phyloP scores from a whole-genome alignment of 1,284 basidiomycete genomes.

The Microstroma glucosiphilum region DNA sequence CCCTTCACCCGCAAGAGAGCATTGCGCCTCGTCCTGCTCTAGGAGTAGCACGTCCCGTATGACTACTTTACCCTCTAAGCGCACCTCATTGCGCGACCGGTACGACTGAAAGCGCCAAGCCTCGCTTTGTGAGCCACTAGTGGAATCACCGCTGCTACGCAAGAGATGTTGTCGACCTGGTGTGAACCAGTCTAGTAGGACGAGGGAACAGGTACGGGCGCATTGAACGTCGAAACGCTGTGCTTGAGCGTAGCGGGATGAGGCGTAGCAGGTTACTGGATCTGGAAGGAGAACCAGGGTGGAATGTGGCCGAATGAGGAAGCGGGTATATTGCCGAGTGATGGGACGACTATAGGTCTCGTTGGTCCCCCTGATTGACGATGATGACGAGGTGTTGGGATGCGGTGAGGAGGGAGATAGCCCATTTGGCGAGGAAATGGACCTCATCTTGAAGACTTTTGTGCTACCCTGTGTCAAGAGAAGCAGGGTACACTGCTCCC shows the following conservation, averaged over 20 bases:
- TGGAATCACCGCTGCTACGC: not conserved
- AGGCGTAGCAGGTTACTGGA: conserved; percentile 44
- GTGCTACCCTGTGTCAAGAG: conserved; percentile 71
- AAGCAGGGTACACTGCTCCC: conserved; percentile 59
- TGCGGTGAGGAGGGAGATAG: not conserved
- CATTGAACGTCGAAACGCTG: conserved; percentile 42
- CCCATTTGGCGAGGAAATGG: not conserved
- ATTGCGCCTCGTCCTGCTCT: conserved; percentile 54
- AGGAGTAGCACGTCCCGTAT: conserved; percentile 72
- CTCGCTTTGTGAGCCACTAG: conserved; percentile 56
- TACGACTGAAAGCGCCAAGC: conserved; percentile 83
- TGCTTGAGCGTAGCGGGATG: conserved; percentile 34
- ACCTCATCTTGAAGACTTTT: conserved; percentile 42
- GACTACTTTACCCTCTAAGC: conserved; percentile 61
- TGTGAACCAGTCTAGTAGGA: conserved; percentile 48
- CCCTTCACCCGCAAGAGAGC: conserved; percentile 3
- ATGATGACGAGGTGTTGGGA: too few relatives aligned
- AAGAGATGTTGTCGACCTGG: conserved; percentile 23
- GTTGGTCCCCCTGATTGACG: too few relatives aligned
- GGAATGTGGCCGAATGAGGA: conserved; percentile 27
- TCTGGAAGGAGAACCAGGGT: conserved; percentile 41
- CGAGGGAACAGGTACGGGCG: conserved; percentile 24
- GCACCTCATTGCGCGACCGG: conserved; percentile 76
- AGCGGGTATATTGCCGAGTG: conserved; percentile 26
- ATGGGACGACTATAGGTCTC: not conserved